These are phyloP conservation scores for Apiospora kogelbergensis DNA, from an alignment of 2,329 filamentous ascomycete genomes.

Conservation along the genomic window DNA sequence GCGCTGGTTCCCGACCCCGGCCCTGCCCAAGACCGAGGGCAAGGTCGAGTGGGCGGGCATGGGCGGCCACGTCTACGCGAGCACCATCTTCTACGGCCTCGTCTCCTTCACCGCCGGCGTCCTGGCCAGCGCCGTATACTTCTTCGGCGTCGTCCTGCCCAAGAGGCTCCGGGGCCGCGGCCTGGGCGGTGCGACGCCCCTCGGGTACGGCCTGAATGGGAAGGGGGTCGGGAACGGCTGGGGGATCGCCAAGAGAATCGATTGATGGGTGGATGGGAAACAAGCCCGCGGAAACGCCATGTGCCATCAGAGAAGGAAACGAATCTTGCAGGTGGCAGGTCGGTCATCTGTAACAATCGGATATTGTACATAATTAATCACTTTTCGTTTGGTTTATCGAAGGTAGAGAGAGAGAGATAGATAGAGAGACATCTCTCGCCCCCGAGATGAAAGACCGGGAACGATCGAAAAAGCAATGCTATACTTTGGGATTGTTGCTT, in stretches of 20 bases:
- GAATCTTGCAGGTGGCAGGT: background rate
- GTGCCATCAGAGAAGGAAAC: background rate
- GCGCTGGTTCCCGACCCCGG: conserved; percentile 80
- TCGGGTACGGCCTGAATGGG: conserved; percentile 48
- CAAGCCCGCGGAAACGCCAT: background rate
- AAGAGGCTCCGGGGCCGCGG: conserved; percentile 48
- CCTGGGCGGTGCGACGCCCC: conserved; percentile 57
- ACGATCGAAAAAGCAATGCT: background rate
- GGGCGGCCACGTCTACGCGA: conserved; percentile 63
- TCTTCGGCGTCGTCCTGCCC: conserved; percentile 60
- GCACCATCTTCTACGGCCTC: conserved; percentile 62
- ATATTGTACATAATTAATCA: background rate
- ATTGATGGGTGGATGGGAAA: conserved; percentile 30
- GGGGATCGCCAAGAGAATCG: conserved; percentile 57
- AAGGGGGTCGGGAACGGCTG: conserved; percentile 55
- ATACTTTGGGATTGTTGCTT: conserved; percentile 9
- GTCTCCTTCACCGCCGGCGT: conserved; percentile 59
- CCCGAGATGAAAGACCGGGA: background rate
- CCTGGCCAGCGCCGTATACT: conserved; percentile 56
- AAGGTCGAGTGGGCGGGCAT: conserved; percentile 65
- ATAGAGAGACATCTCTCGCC: no score
- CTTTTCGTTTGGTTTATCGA: background rate
- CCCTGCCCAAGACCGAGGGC: conserved; percentile 67
- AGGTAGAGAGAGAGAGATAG: background rate
- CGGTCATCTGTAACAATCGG: background rate